These are phyloP conservation scores for Arthrobotrys entomopaga DNA, from an alignment of 2,329 filamentous ascomycete genomes.

Conservation along the genomic window DNA sequence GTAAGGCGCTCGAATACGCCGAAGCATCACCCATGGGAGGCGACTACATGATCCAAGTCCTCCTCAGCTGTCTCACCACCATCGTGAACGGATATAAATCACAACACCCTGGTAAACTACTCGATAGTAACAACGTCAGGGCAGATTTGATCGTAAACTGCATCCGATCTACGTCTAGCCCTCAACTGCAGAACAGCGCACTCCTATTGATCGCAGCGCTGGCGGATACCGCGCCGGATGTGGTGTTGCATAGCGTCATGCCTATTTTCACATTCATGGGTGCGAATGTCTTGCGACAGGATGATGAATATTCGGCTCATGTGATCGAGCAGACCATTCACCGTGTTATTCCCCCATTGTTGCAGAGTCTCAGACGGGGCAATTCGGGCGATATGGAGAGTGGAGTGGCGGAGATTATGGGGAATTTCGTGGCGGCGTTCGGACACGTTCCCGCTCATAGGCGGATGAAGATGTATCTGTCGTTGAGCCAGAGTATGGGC, in stretches of 20 bases:
- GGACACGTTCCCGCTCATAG: conserved; percentile 93
- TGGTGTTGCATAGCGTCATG: conserved; percentile 97
- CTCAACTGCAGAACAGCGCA: conserved; percentile 91
- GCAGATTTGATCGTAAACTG: conserved; percentile 93
- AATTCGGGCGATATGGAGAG: conserved; percentile 69
- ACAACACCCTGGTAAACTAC: conserved; percentile 59
- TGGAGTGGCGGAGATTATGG: conserved; percentile 86
- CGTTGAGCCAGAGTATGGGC: conserved; percentile 85
- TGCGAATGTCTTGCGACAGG: conserved; percentile 86
- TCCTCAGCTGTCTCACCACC: conserved; percentile 80
- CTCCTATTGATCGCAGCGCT: conserved; percentile 87
- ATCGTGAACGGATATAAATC: conserved; percentile 71
- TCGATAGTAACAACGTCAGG: conserved; percentile 82
- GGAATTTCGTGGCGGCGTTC: conserved; percentile 95
- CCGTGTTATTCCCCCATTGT: conserved; percentile 89
- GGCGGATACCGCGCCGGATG: conserved; percentile 85
- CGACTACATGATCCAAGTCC: conserved; percentile 66
- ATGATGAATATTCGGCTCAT: conserved; percentile 95
- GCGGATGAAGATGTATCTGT: conserved; percentile 81
- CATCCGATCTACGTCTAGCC: conserved; percentile 88
- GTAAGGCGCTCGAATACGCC: conserved; percentile 81
- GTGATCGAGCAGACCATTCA: conserved; percentile 96
- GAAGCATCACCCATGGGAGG: conserved; percentile 88
- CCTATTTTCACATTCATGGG: conserved; percentile 99
- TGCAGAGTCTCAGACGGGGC: conserved; percentile 78